Evolutionary conservation across 257 asterid species (phyloP).

Genomic region (Agastache rugosa): DNA sequence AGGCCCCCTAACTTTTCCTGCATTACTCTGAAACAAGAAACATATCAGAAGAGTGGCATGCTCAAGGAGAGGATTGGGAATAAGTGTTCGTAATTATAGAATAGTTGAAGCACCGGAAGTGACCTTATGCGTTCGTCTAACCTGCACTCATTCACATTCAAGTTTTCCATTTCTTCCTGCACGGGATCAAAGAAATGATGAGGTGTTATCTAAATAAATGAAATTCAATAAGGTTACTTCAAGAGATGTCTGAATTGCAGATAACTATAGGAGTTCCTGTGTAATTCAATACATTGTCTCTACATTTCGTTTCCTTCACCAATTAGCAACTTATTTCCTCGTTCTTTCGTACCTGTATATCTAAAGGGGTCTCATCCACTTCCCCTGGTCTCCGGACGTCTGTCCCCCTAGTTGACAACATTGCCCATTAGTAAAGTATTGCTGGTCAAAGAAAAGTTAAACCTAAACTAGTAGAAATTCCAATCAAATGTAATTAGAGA

Average conservation of each 20-base stretch:
- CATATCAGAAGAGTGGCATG: slow-evolving; percentile 30
- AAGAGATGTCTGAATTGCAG: not conserved
- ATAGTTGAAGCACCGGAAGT: not conserved
- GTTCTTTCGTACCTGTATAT: slow-evolving; percentile 62
- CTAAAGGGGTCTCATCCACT: slow-evolving; percentile 57
- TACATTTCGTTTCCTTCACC: not conserved
- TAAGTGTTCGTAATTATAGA: not conserved
- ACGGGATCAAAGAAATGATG: slow-evolving; percentile 34
- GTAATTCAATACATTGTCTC: not conserved
- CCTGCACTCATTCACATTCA: slow-evolving; percentile 52
- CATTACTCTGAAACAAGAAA: slow-evolving; percentile 57
- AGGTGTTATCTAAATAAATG: not conserved
- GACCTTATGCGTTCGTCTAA: slow-evolving; percentile 61
- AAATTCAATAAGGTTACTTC: too few relatives aligned
- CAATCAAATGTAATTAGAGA: not conserved
- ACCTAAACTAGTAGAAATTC: not conserved
- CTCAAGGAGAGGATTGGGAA: slow-evolving; percentile 4
- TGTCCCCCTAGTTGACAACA: slow-evolving; percentile 59
- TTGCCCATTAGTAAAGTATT: slow-evolving; percentile 30
- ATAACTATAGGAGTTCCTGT: not conserved
- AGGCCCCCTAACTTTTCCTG: slow-evolving; percentile 57
- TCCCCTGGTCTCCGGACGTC: slow-evolving; percentile 76
- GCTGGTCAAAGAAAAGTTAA: slow-evolving; percentile 24
- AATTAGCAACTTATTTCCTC: not conserved
- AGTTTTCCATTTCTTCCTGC: slow-evolving; percentile 59